phyloP scores from a whole-genome alignment of 495 filamentous ascomycete species.

The Entonaema liquescens region DNA sequence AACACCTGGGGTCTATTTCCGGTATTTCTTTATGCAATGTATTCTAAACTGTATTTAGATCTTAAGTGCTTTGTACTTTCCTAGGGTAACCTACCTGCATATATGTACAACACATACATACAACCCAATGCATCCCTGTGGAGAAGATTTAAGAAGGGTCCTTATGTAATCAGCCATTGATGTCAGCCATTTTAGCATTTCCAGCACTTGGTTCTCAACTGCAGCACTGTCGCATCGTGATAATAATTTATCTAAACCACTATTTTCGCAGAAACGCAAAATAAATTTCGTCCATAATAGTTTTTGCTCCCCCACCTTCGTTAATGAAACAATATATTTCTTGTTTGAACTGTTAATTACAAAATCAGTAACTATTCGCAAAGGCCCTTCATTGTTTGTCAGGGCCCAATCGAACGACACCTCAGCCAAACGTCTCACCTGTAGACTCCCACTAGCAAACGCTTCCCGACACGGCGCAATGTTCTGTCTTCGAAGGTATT shows the following conservation, averaged over 20 bases:
- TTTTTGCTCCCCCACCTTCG: background rate
- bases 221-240: background rate
- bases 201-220: too few species aligned
- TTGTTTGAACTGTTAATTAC: background rate
- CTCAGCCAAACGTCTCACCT: conserved; percentile 26
- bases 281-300: background rate
- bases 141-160: too few species aligned
- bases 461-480: conserved; percentile 53
- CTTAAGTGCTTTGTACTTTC: too few species aligned
- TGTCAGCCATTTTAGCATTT: background rate
- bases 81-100: too few species aligned
- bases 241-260: background rate
- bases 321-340: conserved; percentile 8
- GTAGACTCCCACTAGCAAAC: conserved; percentile 20
- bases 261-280: background rate
- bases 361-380: background rate
- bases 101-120: background rate
- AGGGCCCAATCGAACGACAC: conserved; percentile 8
- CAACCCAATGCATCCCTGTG: background rate
- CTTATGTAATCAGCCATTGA: background rate
- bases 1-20: too few species aligned
- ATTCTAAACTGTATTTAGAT: too few species aligned
- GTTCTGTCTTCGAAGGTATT: conserved; percentile 84
- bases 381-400: conserved; percentile 12
- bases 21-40: too few species aligned